Conservation (phyloP, 2,329 filamentous ascomycete genomes). For the Cryphonectria radicalis region DNA sequence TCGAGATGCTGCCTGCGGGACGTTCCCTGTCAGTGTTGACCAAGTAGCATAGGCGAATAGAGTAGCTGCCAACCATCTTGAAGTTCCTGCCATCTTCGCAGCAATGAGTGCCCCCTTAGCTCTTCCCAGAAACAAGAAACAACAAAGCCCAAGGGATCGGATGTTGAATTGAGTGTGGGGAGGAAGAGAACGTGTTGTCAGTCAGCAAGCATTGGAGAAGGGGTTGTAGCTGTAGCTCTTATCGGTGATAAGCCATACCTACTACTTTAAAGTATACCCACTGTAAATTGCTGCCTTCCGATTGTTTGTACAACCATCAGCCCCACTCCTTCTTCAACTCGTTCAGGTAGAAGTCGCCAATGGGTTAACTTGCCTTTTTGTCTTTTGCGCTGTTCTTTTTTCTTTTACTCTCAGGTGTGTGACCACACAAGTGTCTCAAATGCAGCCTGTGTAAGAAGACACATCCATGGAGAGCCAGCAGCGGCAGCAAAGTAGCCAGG, state of each 20-base stretch:
- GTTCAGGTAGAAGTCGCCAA: not conserved
- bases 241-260: constrained; percentile 28
- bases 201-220: constrained; percentile 4
- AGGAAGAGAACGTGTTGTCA: constrained; percentile 9
- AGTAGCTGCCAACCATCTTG: constrained; percentile 40
- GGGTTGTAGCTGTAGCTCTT: constrained; percentile 20
- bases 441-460: too few relatives aligned
- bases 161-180: not conserved
- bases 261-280: not conserved
- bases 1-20: constrained; percentile 81
- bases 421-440: not conserved
- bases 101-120: not conserved
- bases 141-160: not conserved
- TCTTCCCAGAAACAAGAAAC: not conserved
- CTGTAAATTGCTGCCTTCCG: not conserved
- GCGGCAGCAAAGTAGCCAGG: not conserved
- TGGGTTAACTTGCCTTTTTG: not conserved
- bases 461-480: not conserved
- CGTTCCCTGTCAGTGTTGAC: constrained; percentile 27
- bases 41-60: not conserved
- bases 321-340: not conserved
- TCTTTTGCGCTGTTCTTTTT: not conserved
- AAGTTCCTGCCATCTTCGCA: constrained; percentile 22
- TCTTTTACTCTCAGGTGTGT: not conserved
- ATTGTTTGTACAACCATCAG: not conserved